These are phyloP conservation scores for Camellia granthamiana DNA, from an alignment of 148 eudicot genomes.

Conservation along the genomic window DNA sequence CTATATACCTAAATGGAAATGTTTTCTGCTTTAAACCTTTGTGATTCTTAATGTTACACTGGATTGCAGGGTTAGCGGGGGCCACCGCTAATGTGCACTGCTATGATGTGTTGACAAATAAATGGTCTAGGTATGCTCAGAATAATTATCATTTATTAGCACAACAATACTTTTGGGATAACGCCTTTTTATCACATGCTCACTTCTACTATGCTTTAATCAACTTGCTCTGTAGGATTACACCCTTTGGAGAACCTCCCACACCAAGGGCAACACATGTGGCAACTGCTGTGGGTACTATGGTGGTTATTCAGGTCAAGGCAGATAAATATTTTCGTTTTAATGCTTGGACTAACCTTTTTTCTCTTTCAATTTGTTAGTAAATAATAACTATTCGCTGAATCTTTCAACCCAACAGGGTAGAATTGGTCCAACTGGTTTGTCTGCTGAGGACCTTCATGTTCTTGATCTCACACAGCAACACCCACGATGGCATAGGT, in stretches of 20 bases:
- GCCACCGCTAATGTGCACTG: constrained; percentile 95
- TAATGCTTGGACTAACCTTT: background rate
- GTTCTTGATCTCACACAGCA: no score
- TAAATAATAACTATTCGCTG: background rate
- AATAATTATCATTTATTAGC: background rate
- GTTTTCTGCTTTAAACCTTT: constrained; percentile 7
- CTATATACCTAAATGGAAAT: no score
- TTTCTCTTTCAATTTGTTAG: background rate
- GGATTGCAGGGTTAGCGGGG: constrained; percentile 78
- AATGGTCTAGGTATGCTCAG: constrained; percentile 79
- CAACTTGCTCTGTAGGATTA: no score
- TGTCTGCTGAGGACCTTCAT: no score
- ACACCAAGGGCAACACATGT: no score
- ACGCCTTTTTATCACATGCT: constrained; percentile 1
- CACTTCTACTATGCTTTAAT: no score
- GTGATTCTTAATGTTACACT: constrained; percentile 20
- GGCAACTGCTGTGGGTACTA: no score
- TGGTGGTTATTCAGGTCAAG: no score
- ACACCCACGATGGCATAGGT: no score
- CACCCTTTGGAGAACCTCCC: no score
- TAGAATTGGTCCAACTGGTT: no score
- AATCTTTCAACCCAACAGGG: background rate
- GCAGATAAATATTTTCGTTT: no score
- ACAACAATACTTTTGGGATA: background rate
- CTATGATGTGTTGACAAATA: constrained; percentile 85